These are phyloP conservation scores for Bacidia rubella DNA, from an alignment of 495 filamentous ascomycete species.

Conservation along the genomic window DNA sequence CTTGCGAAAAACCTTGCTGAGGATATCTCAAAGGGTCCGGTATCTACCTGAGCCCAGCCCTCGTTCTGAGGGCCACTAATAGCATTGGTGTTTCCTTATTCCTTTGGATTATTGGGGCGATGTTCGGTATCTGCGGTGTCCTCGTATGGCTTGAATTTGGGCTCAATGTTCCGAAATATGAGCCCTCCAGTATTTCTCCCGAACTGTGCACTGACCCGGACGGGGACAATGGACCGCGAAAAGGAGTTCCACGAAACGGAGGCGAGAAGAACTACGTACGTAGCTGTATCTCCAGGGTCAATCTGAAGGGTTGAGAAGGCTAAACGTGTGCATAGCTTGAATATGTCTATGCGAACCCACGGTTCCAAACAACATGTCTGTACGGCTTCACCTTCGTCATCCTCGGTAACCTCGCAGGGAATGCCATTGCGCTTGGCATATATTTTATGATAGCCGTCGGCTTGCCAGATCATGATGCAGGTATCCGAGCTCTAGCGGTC, in stretches of 20 bases:
- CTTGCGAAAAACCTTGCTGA: slow-evolving; percentile 4
- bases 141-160: slow-evolving; percentile 31
- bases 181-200: slow-evolving; percentile 15
- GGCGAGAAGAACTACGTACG: slow-evolving; percentile 37
- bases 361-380: slow-evolving; percentile 27
- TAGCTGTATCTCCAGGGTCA: neutral
- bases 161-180: slow-evolving; percentile 30
- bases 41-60: slow-evolving; percentile 25
- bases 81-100: slow-evolving; percentile 27
- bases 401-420: slow-evolving; percentile 36
- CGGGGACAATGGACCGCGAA: slow-evolving; percentile 1
- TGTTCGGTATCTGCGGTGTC: slow-evolving; percentile 25
- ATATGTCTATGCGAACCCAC: slow-evolving; percentile 27
- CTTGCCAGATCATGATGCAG: slow-evolving; percentile 11
- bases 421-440: slow-evolving; percentile 31
- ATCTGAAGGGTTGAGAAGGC: slow-evolving; percentile 15
- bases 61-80: slow-evolving; percentile 23
- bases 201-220: slow-evolving; percentile 14
- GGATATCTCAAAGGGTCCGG: no score
- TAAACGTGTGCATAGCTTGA: slow-evolving; percentile 25
- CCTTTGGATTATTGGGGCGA: slow-evolving; percentile 26
- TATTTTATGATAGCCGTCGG: slow-evolving; percentile 24
- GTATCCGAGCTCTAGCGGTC: slow-evolving; percentile 31
- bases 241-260: slow-evolving; percentile 31
- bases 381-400: slow-evolving; percentile 35